These are phyloP conservation scores for Boletus edulis DNA, from an alignment of 768 basidiomycete species.

Conservation along the genomic window DNA sequence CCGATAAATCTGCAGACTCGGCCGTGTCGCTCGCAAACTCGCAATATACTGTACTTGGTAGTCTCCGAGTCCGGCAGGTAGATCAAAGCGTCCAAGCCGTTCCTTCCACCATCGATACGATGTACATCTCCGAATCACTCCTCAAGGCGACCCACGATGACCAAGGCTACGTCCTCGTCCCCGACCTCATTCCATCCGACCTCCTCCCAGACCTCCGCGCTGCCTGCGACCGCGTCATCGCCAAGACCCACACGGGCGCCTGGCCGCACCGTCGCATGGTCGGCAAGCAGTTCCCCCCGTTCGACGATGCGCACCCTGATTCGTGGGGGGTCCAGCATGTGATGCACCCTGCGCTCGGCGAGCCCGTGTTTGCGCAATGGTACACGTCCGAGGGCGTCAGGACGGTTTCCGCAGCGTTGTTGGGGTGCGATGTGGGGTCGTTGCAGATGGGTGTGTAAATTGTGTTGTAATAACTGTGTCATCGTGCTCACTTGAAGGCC, in stretches of 20 bases:
- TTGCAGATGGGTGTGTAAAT: slow-evolving; percentile 69
- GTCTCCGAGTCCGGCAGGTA: too few species aligned
- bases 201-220: slow-evolving; percentile 39
- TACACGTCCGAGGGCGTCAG: slow-evolving; percentile 58
- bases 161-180: slow-evolving; percentile 66
- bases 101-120: background rate
- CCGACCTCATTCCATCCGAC: slow-evolving; percentile 46
- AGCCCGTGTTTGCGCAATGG: slow-evolving; percentile 61
- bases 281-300: slow-evolving; percentile 80
- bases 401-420: slow-evolving; percentile 40
- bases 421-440: slow-evolving; percentile 54
- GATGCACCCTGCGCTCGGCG: slow-evolving; percentile 72
- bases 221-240: slow-evolving; percentile 51
- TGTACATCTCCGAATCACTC: slow-evolving; percentile 1
- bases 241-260: slow-evolving; percentile 52
- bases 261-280: slow-evolving; percentile 72
- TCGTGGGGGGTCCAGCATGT: slow-evolving; percentile 81
- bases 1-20: slow-evolving; percentile 37
- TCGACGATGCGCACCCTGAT: slow-evolving; percentile 55
- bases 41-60: too few species aligned
- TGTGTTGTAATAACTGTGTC: background rate
- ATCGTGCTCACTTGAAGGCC: background rate
- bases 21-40: slow-evolving; percentile 37
- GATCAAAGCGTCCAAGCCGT: too few species aligned
- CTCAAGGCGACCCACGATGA: slow-evolving; percentile 54